Conservation (phyloP, 805 yeast species). For the Candida stauntonica region DNA sequence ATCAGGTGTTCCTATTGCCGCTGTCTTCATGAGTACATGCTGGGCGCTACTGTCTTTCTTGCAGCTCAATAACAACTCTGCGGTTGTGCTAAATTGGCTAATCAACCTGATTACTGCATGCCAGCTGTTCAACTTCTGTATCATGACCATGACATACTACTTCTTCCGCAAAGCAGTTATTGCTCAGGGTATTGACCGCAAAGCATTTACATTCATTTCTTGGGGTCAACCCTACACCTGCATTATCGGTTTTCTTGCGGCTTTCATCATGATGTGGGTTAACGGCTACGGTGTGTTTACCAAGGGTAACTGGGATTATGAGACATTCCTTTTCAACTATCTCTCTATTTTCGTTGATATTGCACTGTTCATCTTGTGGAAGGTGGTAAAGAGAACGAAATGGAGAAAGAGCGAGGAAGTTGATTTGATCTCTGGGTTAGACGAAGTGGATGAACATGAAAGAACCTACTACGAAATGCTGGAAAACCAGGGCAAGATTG, state of each 20-base stretch:
- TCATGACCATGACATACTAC: conserved; percentile 53
- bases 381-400: conserved; percentile 44
- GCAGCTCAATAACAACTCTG: conserved; percentile 56
- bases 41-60: conserved; percentile 65
- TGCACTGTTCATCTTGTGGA: conserved; percentile 47
- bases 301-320: conserved; percentile 59
- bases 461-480: conserved; percentile 16
- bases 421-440: conserved; percentile 50
- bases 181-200: conserved; percentile 47
- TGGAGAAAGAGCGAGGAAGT: conserved; percentile 43
- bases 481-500: conserved; percentile 21
- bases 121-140: conserved; percentile 57
- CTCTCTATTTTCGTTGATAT: conserved; percentile 62
- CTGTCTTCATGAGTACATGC: conserved; percentile 45
- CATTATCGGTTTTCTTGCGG: conserved; percentile 41
- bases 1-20: conserved; percentile 65
- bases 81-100: conserved; percentile 66
- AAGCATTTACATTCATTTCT: conserved; percentile 44
- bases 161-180: conserved; percentile 57
- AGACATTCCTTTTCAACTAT: conserved; percentile 64
- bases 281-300: conserved; percentile 71
- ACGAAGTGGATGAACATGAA: conserved; percentile 59
- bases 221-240: conserved; percentile 61
- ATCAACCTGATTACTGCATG: conserved; percentile 68
- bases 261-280: conserved; percentile 49